phyloP scores from a whole-genome alignment of 73 alveolate species.

The Uronychia binucleata region DNA sequence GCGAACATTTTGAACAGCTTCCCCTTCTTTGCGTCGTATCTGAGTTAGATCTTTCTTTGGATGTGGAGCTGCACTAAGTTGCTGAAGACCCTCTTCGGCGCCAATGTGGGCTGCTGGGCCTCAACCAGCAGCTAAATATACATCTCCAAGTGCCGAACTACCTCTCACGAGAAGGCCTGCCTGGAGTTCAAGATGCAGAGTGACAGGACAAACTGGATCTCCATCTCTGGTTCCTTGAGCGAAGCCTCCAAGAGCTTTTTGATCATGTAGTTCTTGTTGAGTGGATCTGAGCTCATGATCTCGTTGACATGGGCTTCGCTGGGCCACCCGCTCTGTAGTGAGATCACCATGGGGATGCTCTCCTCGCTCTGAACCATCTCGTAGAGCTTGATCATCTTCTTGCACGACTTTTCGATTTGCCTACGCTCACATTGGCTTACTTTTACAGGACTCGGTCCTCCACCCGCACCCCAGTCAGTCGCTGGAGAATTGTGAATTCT shows the following conservation, averaged over 20 bases:
- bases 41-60: neutral
- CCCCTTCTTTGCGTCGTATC: neutral
- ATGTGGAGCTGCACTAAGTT: neutral
- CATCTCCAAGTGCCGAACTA: neutral
- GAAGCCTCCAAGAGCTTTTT: neutral
- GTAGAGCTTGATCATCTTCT: neutral
- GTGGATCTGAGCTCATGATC: neutral
- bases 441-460: neutral
- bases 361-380: neutral
- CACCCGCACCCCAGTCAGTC: neutral
- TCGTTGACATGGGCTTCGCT: neutral
- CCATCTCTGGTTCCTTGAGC: neutral
- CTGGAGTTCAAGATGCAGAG: neutral
- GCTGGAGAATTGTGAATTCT: neutral
- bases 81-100: neutral
- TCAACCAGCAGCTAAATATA: neutral
- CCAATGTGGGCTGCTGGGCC: neutral
- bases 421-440: neutral
- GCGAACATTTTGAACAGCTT: neutral
- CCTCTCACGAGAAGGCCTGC: neutral
- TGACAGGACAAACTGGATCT: neutral
- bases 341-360: neutral
- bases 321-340: neutral
- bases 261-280: neutral
- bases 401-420: neutral